A percentile compares a stretch with the other conserved stretches of the same genome.
Evolutionary conservation across 192 early-diverging fungal species (phyloP).

Genomic region (Coemansia sp.): DNA sequence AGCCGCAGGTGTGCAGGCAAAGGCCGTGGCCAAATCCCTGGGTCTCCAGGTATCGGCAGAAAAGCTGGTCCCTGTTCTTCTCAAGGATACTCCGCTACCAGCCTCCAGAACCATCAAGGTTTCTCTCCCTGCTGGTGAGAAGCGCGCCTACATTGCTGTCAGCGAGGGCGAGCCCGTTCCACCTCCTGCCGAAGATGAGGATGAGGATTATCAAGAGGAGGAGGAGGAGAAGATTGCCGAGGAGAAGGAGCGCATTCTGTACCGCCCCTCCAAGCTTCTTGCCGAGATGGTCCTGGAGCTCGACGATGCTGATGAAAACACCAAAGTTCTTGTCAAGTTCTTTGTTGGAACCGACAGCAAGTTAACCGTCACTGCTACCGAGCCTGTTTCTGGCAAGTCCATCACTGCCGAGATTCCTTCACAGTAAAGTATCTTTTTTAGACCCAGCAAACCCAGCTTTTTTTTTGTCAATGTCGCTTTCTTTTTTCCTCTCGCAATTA

Average conservation of each 20-base stretch:
- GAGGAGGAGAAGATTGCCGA: slow-evolving; percentile 27
- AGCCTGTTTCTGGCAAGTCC: slow-evolving; percentile 51
- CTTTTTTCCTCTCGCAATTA: too few species aligned
- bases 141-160: slow-evolving; percentile 77
- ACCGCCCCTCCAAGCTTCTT: slow-evolving; percentile 48
- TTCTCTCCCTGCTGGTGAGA: slow-evolving; percentile 59
- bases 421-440: background rate
- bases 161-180: slow-evolving; percentile 76
- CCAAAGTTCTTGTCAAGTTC: slow-evolving; percentile 48
- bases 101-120: slow-evolving; percentile 78
- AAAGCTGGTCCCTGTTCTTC: slow-evolving; percentile 77
- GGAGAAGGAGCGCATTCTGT: slow-evolving; percentile 20
- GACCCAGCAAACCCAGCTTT: background rate
- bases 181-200: slow-evolving; percentile 55
- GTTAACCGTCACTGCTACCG: slow-evolving; percentile 52
- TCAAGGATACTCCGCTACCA: slow-evolving; percentile 84
- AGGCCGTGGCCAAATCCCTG: slow-evolving; percentile 65
- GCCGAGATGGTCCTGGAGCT: slow-evolving; percentile 54
- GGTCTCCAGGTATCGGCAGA: slow-evolving; percentile 75
- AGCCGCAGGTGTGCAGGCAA: slow-evolving; percentile 11
- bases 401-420: slow-evolving; percentile 47
- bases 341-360: slow-evolving; percentile 42
- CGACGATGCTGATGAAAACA: slow-evolving; percentile 32
- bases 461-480: too few species aligned
- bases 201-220: slow-evolving; percentile 62